Percentiles rank a stretch among this genome's conserved stretches.
These are phyloP conservation scores for Boletellus sp. DNA, from an alignment of 1,284 basidiomycete species.

Conservation along the genomic window DNA sequence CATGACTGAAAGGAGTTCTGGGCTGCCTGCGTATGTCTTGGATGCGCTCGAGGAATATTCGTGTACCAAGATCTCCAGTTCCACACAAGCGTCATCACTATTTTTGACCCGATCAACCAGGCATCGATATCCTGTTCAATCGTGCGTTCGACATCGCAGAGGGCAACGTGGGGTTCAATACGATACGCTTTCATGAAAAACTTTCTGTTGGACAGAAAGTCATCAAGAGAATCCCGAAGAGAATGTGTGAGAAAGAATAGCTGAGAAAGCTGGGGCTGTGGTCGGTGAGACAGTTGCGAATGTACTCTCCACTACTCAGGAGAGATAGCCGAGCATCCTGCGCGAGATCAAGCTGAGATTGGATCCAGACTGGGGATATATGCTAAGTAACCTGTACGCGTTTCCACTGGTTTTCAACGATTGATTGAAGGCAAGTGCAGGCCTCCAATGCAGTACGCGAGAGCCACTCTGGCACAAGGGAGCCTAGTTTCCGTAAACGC, in stretches of 20 bases:
- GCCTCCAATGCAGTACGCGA: background rate
- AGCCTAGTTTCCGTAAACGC: conserved; percentile 35
- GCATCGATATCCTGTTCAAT: background rate
- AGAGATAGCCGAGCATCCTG: background rate
- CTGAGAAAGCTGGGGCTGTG: background rate
- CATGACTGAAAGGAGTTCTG: background rate
- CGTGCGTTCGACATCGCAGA: background rate
- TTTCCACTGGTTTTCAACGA: conserved; percentile 6
- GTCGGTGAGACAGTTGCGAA: background rate
- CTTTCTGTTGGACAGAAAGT: background rate
- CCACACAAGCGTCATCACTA: background rate
- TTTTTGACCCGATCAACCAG: background rate
- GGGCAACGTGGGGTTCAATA: background rate
- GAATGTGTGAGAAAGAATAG: no score
- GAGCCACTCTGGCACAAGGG: conserved; percentile 1
- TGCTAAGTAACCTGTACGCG: conserved; percentile 5
- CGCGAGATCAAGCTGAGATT: conserved; percentile 15
- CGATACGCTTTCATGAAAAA: background rate
- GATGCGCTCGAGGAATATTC: background rate
- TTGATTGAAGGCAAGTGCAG: conserved; percentile 1
- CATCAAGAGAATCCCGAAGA: no score
- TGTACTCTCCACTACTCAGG: background rate
- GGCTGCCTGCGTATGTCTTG: background rate
- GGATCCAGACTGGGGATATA: conserved; percentile 21
- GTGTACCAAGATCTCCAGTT: background rate